Conservation (phyloP, 2,329 filamentous ascomycete genomes). For the Domatiomyces globalis region DNA sequence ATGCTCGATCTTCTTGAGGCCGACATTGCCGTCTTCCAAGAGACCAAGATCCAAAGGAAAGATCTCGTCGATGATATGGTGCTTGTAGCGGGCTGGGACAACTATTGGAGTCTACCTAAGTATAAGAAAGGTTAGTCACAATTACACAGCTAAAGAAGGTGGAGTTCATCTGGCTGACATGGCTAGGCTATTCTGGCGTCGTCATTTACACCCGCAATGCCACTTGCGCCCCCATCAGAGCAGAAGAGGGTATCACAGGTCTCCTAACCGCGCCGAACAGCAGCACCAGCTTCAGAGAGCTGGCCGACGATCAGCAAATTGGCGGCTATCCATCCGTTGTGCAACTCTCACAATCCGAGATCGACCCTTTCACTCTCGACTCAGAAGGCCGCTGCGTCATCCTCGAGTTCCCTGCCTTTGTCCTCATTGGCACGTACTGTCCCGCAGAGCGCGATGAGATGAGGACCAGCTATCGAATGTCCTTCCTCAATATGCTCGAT, state of each 20-base stretch:
- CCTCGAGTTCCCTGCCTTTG: slow-evolving; percentile 87
- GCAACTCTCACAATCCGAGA: slow-evolving; percentile 47
- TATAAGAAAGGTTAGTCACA: slow-evolving; percentile 67
- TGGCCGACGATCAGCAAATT: slow-evolving; percentile 61
- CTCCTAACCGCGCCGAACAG: slow-evolving; percentile 61
- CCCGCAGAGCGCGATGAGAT: slow-evolving; percentile 78
- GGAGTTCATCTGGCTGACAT: neutral
- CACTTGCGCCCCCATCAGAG: slow-evolving; percentile 69
- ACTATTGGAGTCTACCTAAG: slow-evolving; percentile 83
- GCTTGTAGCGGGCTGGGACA: slow-evolving; percentile 85
- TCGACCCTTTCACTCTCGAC: slow-evolving; percentile 64
- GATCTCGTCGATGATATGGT: slow-evolving; percentile 94
- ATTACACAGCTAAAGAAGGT: neutral
- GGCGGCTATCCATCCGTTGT: slow-evolving; percentile 67
- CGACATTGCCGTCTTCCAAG: slow-evolving; percentile 90
- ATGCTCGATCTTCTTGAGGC: slow-evolving; percentile 93
- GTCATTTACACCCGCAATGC: slow-evolving; percentile 87
- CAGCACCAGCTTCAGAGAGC: slow-evolving; percentile 55
- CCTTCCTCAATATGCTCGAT: slow-evolving; percentile 68
- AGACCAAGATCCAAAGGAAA: slow-evolving; percentile 89
- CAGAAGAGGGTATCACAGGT: slow-evolving; percentile 88
- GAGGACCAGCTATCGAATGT: slow-evolving; percentile 66
- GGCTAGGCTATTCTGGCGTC: slow-evolving; percentile 82
- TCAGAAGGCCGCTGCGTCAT: slow-evolving; percentile 84
- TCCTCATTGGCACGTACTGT: slow-evolving; percentile 82